Evolutionary conservation across 768 basidiomycete genomes (phyloP), one percentile per base, ranked within the genome.

Genomic region (Strobilomyces confusus): DNA sequence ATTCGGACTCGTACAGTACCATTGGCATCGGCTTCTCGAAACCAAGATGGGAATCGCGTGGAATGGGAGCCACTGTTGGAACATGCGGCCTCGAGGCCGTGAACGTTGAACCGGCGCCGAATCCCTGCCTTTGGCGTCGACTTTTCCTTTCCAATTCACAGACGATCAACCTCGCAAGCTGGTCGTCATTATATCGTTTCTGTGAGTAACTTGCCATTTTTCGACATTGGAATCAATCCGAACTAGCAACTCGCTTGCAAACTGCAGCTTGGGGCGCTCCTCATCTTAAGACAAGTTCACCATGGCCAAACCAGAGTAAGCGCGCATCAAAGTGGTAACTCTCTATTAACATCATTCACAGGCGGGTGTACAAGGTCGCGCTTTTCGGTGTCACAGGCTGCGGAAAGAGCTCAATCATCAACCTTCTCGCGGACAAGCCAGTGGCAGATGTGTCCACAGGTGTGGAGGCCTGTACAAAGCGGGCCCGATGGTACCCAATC

Each of bases 381-480:
- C 23, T 69, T 12, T 61, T 71, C 33, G 68, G 68, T 37, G 59
- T 61, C 51, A 63, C 58, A 13, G 68, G 68, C n/a, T 54, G 59
- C 44, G 69, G 67, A 26, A 69, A 69, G 52, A 69, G 67, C 41
- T 70, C 67, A 0, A 49, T 69, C 51, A 43, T 71, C 50, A 69
- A 69, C 25, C 57, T 69, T 45, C 57, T 69, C 48, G 61, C 63
- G 2, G 69, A 63, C 13, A 32, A 58, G 12, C 48, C 62, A 4
- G 37, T 60, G 12, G 74, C 75, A 1, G 33, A 49, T 1, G 61
- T 69, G 9, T 73, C 72, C 4, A 62, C 58, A 15, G 54, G 62
- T 1, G 69, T 67, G 0, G 54, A 54, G 1, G 69, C 71, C 8
- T 74, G 69, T 38, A 79, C 77, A 1, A 69, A 61, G 32, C 49